Evolutionary conservation across 352 stramenopile genomes (phyloP).

Genomic region (Pythium apleroticum): DNA sequence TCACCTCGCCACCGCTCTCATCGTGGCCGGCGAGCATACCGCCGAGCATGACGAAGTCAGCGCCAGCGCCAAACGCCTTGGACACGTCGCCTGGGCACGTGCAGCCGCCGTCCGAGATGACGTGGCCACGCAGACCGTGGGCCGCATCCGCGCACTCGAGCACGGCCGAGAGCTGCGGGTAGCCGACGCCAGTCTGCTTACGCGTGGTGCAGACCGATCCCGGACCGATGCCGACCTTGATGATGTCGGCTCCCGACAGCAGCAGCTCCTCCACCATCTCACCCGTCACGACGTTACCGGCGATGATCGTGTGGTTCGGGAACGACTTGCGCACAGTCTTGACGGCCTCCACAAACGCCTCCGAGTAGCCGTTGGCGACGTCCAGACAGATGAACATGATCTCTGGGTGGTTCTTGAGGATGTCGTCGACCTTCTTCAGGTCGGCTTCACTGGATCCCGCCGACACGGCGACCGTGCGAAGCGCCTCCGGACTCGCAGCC

Average conservation of each 20-base stretch:
- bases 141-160: slow-evolving; percentile 91
- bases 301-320: slow-evolving; percentile 88
- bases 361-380: slow-evolving; percentile 89
- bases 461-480: slow-evolving; percentile 78
- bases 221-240: slow-evolving; percentile 93
- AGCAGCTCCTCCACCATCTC: slow-evolving; percentile 93
- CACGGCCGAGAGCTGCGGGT: slow-evolving; percentile 89
- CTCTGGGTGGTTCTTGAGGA: slow-evolving; percentile 58
- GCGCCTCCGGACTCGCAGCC: slow-evolving; percentile 42
- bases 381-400: slow-evolving; percentile 90
- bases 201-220: slow-evolving; percentile 91
- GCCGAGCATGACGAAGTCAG: slow-evolving; percentile 93
- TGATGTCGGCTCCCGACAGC: slow-evolving; percentile 90
- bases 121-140: slow-evolving; percentile 86
- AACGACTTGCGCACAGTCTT: slow-evolving; percentile 53
- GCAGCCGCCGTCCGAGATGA: slow-evolving; percentile 89
- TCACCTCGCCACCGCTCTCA: slow-evolving; percentile 85
- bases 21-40: slow-evolving; percentile 92
- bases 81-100: slow-evolving; percentile 88
- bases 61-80: slow-evolving; percentile 90
- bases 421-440: slow-evolving; percentile 59
- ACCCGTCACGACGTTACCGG: slow-evolving; percentile 91
- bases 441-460: slow-evolving; percentile 72
- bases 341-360: slow-evolving; percentile 85
- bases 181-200: slow-evolving; percentile 92